Evolutionary conservation across 2,329 filamentous ascomycete genomes (phyloP).

Genomic region (Thielaviopsis musarum): DNA sequence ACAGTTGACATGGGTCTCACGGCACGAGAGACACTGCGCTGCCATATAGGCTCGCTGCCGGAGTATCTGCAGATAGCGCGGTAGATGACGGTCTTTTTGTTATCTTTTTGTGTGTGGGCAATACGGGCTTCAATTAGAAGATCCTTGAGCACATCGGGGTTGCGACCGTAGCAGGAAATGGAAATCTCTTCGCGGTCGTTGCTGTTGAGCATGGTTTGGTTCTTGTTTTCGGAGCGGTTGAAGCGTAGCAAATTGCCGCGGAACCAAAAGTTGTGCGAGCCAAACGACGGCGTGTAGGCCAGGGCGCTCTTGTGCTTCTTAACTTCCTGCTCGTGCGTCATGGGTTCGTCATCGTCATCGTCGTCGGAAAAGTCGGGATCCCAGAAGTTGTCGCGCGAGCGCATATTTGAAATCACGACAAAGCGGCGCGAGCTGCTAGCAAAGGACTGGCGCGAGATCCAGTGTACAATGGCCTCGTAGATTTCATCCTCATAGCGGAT

Average conservation of each 20-base stretch:
- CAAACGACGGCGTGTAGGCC: conserved; percentile 50
- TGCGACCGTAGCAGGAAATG: conserved; percentile 44
- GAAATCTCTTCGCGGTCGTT: conserved; percentile 41
- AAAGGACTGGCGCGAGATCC: conserved; percentile 48
- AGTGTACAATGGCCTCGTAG: conserved; percentile 56
- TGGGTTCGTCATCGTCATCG: conserved; percentile 23
- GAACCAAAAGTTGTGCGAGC: conserved; percentile 54
- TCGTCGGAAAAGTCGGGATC: conserved; percentile 29
- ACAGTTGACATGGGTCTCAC: conserved; percentile 48
- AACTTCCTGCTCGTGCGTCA: not conserved
- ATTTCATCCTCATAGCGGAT: conserved; percentile 55
- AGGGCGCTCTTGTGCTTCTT: conserved; percentile 18
- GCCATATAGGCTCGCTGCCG: conserved; percentile 34
- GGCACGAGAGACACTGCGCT: conserved; percentile 43
- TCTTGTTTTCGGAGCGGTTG: conserved; percentile 31
- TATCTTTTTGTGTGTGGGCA: conserved; percentile 38
- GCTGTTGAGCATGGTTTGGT: conserved; percentile 23
- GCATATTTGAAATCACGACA: conserved; percentile 46
- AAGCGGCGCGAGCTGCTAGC: conserved; percentile 42
- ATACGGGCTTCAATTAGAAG: conserved; percentile 41
- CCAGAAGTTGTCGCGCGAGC: conserved; percentile 33
- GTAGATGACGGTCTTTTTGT: conserved; percentile 48
- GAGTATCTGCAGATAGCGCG: conserved; percentile 29
- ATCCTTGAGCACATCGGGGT: conserved; percentile 43
- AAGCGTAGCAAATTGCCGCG: conserved; percentile 40